These are phyloP conservation scores for Trichoderma breve DNA, from an alignment of 2,329 filamentous ascomycete genomes.

Conservation along the genomic window DNA sequence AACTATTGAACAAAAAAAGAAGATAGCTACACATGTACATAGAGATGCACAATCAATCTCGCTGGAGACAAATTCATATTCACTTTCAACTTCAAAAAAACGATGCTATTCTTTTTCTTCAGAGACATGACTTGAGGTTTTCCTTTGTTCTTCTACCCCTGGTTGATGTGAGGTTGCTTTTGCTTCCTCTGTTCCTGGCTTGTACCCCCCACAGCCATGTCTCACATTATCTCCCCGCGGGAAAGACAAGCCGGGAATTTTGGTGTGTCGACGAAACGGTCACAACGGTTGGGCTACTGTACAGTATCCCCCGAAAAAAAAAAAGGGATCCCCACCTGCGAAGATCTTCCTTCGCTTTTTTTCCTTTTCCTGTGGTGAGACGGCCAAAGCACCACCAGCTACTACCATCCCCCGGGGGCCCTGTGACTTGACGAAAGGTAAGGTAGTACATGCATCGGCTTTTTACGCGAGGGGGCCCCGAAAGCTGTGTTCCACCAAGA, in stretches of 20 bases:
- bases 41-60: slow-evolving; percentile 8
- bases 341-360: not conserved
- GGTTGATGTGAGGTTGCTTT: not conserved
- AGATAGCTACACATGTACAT: slow-evolving; percentile 1
- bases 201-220: not conserved
- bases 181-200: not conserved
- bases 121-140: not conserved
- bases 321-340: not conserved
- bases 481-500: not conserved
- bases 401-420: too few relatives aligned
- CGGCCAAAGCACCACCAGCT: not conserved
- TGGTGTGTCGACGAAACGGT: not conserved
- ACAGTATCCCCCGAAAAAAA: not conserved
- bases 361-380: not conserved
- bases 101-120: not conserved
- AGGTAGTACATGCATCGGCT: slow-evolving; percentile 11
- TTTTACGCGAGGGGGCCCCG: slow-evolving; percentile 9
- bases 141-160: not conserved
- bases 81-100: not conserved
- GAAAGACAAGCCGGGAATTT: not conserved
- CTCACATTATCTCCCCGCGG: slow-evolving; percentile 9
- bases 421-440: not conserved
- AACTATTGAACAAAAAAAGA: not conserved
- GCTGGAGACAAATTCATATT: not conserved
- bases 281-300: not conserved